Base-by-base conservation (phyloP, 2,329 filamentous ascomycete genomes). In the Botrytis fabae region DNA sequence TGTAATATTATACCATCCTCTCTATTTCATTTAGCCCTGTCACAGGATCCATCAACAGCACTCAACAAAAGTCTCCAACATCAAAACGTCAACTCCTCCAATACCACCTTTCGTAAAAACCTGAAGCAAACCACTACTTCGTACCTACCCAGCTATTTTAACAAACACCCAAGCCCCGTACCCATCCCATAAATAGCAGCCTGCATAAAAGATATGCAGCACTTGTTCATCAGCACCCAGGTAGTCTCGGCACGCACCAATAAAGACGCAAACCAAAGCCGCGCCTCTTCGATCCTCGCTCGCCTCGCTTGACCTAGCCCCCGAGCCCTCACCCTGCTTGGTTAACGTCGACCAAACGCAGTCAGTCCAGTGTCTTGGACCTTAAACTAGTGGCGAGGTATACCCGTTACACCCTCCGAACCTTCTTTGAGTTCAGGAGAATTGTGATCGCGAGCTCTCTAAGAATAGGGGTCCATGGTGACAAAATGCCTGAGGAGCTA, bases 151-250 rank as follows among this genome's bases (percentile, higher is more conserved):
- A 51, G 1, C 61, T 3, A 42, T 42, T 44, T 28, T 44, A 12
- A 63, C 38, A 42, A 28, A 44, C 14, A 16, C 25, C 38, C 38
- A 42, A 63, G 38, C 22, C 38, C 22, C 7, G 42, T 63, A 12
- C 28, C n/a, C 28, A 64, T 64, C 42, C 59, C 62, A 46, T 64
- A 35, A 64, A 64, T 64, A 64, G 40, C 40, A 63, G 4, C 25
- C 40, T 63, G 61, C 61, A 63, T 63, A 63, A 63, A 44, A 63
- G n/a, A 63, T 44, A 63, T 63, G 40, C 57, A 60, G 32, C 18
- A 25, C 57, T 38, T 35, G 57, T 25, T 38, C 57, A 60, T 60
- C 57, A 60, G 8, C 28, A 9, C 16, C 54, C 54, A 16, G 18
- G 54, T 20, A 20, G 14, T 51, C 48, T 51, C 25, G 14, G 5